Evolutionary conservation across 306 rosid genomes (phyloP).

Genomic region (Cicer arietinum): DNA sequence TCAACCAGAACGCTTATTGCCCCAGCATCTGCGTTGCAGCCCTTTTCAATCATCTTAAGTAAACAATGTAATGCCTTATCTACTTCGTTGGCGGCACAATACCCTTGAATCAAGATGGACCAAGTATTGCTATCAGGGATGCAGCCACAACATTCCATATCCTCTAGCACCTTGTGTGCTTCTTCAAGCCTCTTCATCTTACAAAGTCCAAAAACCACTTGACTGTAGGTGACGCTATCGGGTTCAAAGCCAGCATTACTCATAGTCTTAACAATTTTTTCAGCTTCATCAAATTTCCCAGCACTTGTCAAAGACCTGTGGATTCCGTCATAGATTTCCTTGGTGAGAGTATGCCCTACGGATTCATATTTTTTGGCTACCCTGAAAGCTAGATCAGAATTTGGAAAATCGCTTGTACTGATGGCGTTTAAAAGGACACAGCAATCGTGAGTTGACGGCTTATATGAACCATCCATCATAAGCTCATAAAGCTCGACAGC

Average conservation of each 20-base stretch:
- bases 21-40: constrained; percentile 69
- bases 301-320: constrained; percentile 76
- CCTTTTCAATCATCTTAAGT: constrained; percentile 70
- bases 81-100: constrained; percentile 71
- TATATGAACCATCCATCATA: constrained; percentile 87
- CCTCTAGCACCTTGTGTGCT: constrained; percentile 73
- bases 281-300: constrained; percentile 82
- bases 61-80: constrained; percentile 69
- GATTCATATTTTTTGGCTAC: constrained; percentile 75
- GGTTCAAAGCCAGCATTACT: constrained; percentile 78
- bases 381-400: constrained; percentile 65
- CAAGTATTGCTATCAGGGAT: constrained; percentile 87
- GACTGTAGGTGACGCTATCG: constrained; percentile 85
- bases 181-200: constrained; percentile 73
- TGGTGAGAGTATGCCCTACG: constrained; percentile 58
- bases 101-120: constrained; percentile 93
- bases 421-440: constrained; percentile 56
- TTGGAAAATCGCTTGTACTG: constrained; percentile 55
- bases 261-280: constrained; percentile 60
- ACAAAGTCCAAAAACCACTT: constrained; percentile 82
- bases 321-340: constrained; percentile 81
- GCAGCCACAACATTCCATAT: constrained; percentile 79
- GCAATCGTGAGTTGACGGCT: constrained; percentile 73
- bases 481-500: constrained; percentile 89
- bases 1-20: constrained; percentile 65